phyloP scores from a whole-genome alignment of 2,329 filamentous ascomycete genomes.

The Colletotrichum limetticola region DNA sequence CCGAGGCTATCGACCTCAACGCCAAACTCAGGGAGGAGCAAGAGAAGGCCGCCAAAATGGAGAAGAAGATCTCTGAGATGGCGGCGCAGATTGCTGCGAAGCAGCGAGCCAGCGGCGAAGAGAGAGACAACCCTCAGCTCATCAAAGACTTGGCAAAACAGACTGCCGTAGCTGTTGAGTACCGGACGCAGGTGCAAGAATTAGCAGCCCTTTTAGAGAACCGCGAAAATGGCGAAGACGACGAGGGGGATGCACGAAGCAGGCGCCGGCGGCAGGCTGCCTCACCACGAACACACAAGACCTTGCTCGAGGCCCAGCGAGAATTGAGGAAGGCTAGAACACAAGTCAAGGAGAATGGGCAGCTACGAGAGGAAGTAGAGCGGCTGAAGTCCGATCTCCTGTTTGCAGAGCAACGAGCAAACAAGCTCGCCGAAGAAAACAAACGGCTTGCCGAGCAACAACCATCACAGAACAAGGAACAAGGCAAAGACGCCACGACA shows the following conservation, averaged over 20 bases:
- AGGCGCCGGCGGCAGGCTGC: constrained; percentile 50
- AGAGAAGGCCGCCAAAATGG: constrained; percentile 71
- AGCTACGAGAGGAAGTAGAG: constrained; percentile 64
- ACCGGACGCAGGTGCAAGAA: constrained; percentile 68
- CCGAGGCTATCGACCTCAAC: constrained; percentile 73
- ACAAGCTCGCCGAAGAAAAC: constrained; percentile 50
- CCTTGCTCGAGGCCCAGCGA: constrained; percentile 62
- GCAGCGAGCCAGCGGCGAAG: constrained; percentile 47
- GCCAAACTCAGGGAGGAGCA: constrained; percentile 76
- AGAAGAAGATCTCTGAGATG: constrained; percentile 70
- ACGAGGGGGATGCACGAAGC: constrained; percentile 43
- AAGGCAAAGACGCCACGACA: neutral
- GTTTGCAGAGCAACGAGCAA: constrained; percentile 56
- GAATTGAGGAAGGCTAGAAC: constrained; percentile 65
- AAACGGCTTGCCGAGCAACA: constrained; percentile 40
- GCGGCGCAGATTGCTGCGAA: constrained; percentile 63
- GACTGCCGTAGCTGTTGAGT: constrained; percentile 66
- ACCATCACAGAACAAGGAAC: constrained; percentile 13
- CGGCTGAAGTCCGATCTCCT: constrained; percentile 62
- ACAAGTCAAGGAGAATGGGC: constrained; percentile 63
- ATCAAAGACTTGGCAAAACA: constrained; percentile 67
- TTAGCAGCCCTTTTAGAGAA: constrained; percentile 63
- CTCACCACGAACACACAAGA: constrained; percentile 62
- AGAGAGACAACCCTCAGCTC: constrained; percentile 58
- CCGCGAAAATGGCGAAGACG: constrained; percentile 47